A percentile compares a stretch with the other conserved stretches of the same genome.
Conservation (phyloP, 805 yeast genomes). For the Torulaspora indica region DNA sequence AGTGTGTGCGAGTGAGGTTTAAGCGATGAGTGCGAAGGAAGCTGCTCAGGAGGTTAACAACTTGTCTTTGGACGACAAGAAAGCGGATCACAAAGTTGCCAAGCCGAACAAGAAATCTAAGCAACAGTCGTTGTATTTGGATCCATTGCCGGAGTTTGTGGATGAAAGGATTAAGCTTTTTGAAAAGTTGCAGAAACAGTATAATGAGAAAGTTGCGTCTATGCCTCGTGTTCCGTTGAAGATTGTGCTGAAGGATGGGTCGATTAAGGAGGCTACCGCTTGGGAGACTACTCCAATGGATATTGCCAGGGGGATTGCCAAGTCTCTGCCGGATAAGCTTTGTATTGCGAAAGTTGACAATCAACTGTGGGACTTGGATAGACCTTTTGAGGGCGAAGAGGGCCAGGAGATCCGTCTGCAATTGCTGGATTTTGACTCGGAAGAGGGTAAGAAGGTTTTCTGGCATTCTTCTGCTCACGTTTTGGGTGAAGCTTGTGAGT, state of each 20-base stretch:
- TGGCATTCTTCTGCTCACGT: constrained; percentile 99
- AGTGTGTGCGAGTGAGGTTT: not conserved
- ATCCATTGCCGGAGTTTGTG: constrained; percentile 81
- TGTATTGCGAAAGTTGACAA: constrained; percentile 91
- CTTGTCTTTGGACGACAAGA: constrained; percentile 37
- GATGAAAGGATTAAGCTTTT: constrained; percentile 74
- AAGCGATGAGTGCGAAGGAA: constrained; percentile 21
- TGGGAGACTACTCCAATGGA: constrained; percentile 90
- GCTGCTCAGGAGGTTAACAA: constrained; percentile 41
- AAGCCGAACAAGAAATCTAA: constrained; percentile 40
- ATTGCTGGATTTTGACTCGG: constrained; percentile 83
- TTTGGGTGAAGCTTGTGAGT: constrained; percentile 96
- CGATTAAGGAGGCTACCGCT: constrained; percentile 67
- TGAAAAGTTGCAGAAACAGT: constrained; percentile 71
- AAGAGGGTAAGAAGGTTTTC: constrained; percentile 93
- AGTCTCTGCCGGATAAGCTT: constrained; percentile 82
- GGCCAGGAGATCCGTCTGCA: constrained; percentile 47
- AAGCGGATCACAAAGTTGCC: constrained; percentile 18
- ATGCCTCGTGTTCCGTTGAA: constrained; percentile 61
- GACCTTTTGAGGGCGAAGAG: constrained; percentile 74
- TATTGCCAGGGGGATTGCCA: constrained; percentile 78
- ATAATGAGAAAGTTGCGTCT: constrained; percentile 65
- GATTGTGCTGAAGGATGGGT: constrained; percentile 83
- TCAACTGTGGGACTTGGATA: constrained; percentile 87
- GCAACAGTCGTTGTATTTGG: constrained; percentile 46